Evolutionary conservation across 331 rosid species (phyloP), one percentile per base, ranked within the genome.

Genomic region (Acacia concinna): DNA sequence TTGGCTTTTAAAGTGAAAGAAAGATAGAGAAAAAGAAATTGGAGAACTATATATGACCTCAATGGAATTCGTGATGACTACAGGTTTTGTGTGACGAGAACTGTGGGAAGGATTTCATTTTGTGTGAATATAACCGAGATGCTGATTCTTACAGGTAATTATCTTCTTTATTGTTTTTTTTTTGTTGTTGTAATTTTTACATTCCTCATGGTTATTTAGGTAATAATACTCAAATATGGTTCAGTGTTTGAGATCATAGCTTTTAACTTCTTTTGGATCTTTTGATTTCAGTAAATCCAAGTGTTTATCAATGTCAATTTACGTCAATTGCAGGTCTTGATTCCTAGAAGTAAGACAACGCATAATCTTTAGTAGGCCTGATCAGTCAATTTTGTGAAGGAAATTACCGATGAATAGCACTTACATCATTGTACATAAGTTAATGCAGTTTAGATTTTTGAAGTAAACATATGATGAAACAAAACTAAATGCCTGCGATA

Each of bases 121-220:
- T 70, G 75, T 70, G 59, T 70, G 59, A 70, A 46, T 70, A 70
- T 70, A 70, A 70, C 75, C 54, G 75, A 70, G 75, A 70, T 27
- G 75, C 59, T 46, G 75, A 70, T 30, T 70, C 75, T 44, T 70
- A 70, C 75, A 70, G 75, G 75, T 70, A 27, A 57, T 56, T 8
- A 70, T 73, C 66, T 46, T 35, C 8, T 35, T 35, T 0, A 0
- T 5, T 1, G 7, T 8, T 2, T 40, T 0, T 4, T 35, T 35
- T 35, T 46, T 10, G 1, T 11, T 41, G 10, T 41, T 38, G 9
- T 76, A 71, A 34, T 47, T 69, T 54, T 44, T 73, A 64, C 27
- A 17, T 64, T 32, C 14, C 13, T 8, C 71, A 8, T 38, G 20
- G 32, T 38, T 18, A 6, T 64, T 25, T 31, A 37, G 3, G 31